Evolutionary conservation across 805 yeast species (phyloP).

Genomic region (Candida sithepensis): DNA sequence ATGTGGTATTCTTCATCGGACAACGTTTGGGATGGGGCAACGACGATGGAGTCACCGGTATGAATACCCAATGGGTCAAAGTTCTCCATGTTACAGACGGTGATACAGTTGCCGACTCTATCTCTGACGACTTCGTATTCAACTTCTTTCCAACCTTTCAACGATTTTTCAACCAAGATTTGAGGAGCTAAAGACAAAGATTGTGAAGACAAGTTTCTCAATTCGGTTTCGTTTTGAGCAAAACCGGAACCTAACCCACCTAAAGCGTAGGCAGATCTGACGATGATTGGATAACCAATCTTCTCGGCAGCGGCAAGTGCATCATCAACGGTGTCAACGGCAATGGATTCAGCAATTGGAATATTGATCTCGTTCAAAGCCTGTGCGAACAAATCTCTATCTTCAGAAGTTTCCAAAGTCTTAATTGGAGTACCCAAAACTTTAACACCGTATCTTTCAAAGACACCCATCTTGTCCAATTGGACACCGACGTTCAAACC

Average conservation of each 20-base stretch:
- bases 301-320: conserved; percentile 87
- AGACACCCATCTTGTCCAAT: conserved; percentile 90
- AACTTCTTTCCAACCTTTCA: conserved; percentile 99
- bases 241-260: conserved; percentile 99
- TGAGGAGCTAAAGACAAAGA: conserved; percentile 97
- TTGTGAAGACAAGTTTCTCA: conserved; percentile 77
- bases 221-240: conserved; percentile 82
- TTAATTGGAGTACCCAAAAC: conserved; percentile 97
- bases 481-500: conserved; percentile 95
- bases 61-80: conserved; percentile 98
- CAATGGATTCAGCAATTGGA: conserved; percentile 95
- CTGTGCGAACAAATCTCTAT: conserved; percentile 92
- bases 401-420: conserved; percentile 95
- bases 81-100: conserved; percentile 99
- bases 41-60: conserved; percentile 98
- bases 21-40: conserved; percentile 96
- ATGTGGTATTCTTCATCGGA: conserved; percentile 97
- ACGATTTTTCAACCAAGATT: conserved; percentile 89
- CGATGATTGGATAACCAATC: conserved; percentile 93
- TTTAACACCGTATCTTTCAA: conserved; percentile 85
- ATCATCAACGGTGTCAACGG: conserved; percentile 90
- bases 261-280: conserved; percentile 94
- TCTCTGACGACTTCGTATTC: conserved; percentile 99
- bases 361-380: conserved; percentile 93
- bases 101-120: conserved; percentile 94